phyloP scores from a whole-genome alignment of 2,329 filamentous ascomycete genomes.

The Lachnum nothofagi region DNA sequence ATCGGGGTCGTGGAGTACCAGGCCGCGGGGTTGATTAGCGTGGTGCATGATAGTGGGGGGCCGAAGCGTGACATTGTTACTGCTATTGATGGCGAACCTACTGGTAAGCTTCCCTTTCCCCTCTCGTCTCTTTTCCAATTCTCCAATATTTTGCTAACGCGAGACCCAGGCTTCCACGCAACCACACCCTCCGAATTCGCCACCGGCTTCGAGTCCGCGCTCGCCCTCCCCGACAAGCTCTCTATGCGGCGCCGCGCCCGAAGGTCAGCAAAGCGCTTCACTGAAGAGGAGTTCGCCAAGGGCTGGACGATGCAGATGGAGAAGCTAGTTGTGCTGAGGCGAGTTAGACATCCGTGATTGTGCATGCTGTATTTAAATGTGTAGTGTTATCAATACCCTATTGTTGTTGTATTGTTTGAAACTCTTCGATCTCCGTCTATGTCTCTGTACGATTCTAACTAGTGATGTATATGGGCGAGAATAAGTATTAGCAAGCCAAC shows the following conservation, averaged over 20 bases:
- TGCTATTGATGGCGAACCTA: slow-evolving; percentile 69
- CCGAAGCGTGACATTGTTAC: slow-evolving; percentile 92
- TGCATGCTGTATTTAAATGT: too few relatives aligned
- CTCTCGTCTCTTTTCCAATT: background rate
- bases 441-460: too few relatives aligned
- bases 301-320: slow-evolving; percentile 75
- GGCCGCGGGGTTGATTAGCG: slow-evolving; percentile 84
- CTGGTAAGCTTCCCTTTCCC: slow-evolving; percentile 48
- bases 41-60: slow-evolving; percentile 89
- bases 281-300: slow-evolving; percentile 75
- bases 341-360: slow-evolving; percentile 4
- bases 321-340: slow-evolving; percentile 51
- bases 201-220: slow-evolving; percentile 69
- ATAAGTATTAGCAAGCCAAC: slow-evolving; percentile 31
- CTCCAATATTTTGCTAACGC: slow-evolving; percentile 8
- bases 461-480: too few relatives aligned
- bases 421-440: background rate
- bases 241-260: slow-evolving; percentile 72
- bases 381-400: too few relatives aligned
- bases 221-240: slow-evolving; percentile 66
- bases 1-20: slow-evolving; percentile 98
- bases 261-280: slow-evolving; percentile 75
- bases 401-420: background rate
- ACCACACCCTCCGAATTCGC: slow-evolving; percentile 75
- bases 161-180: slow-evolving; percentile 69